Evolutionary conservation across 2,329 filamentous ascomycete genomes (phyloP), one percentile per base, ranked within the genome.

Genomic region (Apiospora hydei): DNA sequence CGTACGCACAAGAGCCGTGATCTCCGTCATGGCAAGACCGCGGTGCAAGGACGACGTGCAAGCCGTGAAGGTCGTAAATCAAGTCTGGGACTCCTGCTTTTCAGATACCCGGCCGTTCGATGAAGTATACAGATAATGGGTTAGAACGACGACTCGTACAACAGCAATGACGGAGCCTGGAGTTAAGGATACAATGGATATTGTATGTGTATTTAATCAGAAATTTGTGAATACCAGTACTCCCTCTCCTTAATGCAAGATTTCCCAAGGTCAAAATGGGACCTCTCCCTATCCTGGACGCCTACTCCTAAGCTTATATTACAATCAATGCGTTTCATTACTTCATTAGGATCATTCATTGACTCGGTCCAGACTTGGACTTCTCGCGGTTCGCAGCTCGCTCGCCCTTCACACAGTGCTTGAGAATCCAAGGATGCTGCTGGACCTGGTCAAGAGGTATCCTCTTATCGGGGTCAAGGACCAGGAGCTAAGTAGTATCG

Each of bases 81-180:
- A 97, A 83, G 96, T 99, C n/a, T 99, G 96, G 94, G 95, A 98
- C 77, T 98, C 95, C 78, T 99, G 96, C 82, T 99, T 97, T 81
- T 86, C 90, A 69, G 96, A 99, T 83, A 98, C 96, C 4, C 88
- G 96, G 79, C 96, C 96, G 2, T 99, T 99, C 83, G 95, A 98
- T 82, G 96, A 98, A 81, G 95, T 99, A 70, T 99, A 98, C 82
- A 91, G 94, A 81, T 96, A 82, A 85, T 67, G 49, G 21, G 61
- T 30, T 41, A 21, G 38, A n/a, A 18, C 18, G 47, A 41, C 68
- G 10, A 10, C 18, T 53, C 71, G 72, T 71, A 73, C 67, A 73
- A 73, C 21, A 71, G 46, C 26, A 73, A 57, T 14, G 46, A 30
- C 44, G 70, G 70, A 70, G 70, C 70, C 51, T 34, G 70, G 57